Evolutionary conservation across 768 basidiomycete genomes (phyloP).

Genomic region (Agaricus bisporus): DNA sequence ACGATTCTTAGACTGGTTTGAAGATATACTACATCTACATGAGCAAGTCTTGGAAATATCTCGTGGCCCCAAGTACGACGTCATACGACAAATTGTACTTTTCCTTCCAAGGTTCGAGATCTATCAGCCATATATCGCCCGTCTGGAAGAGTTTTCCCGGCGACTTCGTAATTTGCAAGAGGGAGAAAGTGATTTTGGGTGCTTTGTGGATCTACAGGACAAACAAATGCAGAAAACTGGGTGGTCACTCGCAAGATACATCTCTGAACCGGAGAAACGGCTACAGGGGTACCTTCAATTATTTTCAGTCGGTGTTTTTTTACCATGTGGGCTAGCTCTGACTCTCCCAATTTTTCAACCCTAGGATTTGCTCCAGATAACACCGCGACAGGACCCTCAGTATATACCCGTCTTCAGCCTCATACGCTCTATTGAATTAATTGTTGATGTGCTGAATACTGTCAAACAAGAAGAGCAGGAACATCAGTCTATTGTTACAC

Average conservation of each 20-base stretch:
- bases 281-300: slow-evolving; percentile 65
- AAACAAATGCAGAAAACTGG: slow-evolving; percentile 44
- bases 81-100: slow-evolving; percentile 46
- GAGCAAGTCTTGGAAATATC: slow-evolving; percentile 48
- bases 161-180: slow-evolving; percentile 43
- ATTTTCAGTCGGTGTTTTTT: slow-evolving; percentile 55
- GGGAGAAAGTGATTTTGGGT: slow-evolving; percentile 70
- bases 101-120: slow-evolving; percentile 70
- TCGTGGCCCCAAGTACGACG: slow-evolving; percentile 21
- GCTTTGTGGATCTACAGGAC: slow-evolving; percentile 74
- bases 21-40: slow-evolving; percentile 81
- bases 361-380: slow-evolving; percentile 65
- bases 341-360: slow-evolving; percentile 5
- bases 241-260: slow-evolving; percentile 59
- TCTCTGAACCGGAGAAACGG: slow-evolving; percentile 72
- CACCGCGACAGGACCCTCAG: slow-evolving; percentile 65
- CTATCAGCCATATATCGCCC: slow-evolving; percentile 82
- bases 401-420: slow-evolving; percentile 63
- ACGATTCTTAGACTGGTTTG: slow-evolving; percentile 81
- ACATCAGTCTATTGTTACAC: slow-evolving; percentile 64
- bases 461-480: slow-evolving; percentile 86
- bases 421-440: slow-evolving; percentile 59
- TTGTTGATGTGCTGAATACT: slow-evolving; percentile 75
- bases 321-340: neutral
- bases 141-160: slow-evolving; percentile 54